A percentile compares a stretch with the other conserved stretches of the same genome.
phyloP scores from a whole-genome alignment of 2,329 filamentous ascomycete genomes.

The Aspergillus sp. region DNA sequence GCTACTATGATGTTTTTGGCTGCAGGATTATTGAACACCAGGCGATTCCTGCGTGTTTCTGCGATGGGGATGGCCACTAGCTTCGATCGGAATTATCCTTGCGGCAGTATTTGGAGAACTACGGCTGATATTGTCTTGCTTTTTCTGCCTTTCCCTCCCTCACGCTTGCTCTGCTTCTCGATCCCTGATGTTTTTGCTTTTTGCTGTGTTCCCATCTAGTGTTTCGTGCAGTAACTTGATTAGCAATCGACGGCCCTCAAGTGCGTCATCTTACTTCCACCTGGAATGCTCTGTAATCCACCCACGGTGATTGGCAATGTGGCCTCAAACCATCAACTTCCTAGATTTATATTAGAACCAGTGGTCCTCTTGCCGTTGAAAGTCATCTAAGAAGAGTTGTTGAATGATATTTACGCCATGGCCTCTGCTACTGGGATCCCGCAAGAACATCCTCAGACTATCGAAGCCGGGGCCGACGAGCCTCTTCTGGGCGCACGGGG shows the following conservation, averaged over 20 bases:
- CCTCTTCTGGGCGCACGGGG: constrained; percentile 64
- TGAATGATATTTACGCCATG: constrained; percentile 41
- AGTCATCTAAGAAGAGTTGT: too few relatives aligned
- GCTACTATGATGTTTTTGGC: not conserved
- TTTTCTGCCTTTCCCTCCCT: too few relatives aligned
- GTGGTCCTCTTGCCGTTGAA: too few relatives aligned
- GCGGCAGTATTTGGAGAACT: not conserved
- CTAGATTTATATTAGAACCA: too few relatives aligned
- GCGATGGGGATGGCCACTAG: not conserved
- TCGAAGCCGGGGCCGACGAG: constrained; percentile 50
- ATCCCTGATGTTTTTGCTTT: too few relatives aligned
- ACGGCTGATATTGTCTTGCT: not conserved
- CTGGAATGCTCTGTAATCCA: not conserved
- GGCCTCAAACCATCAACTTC: too few relatives aligned
- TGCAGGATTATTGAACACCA: not conserved
- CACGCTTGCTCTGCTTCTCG: too few relatives aligned
- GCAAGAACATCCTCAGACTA: constrained; percentile 39
- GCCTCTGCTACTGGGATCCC: constrained; percentile 62
- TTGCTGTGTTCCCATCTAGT: too few relatives aligned
- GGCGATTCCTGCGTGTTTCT: not conserved
- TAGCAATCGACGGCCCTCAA: not conserved
- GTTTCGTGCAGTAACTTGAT: not conserved
- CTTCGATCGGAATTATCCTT: not conserved
- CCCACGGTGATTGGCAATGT: not conserved
- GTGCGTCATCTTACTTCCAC: not conserved